phyloP scores from a whole-genome alignment of 2,329 filamentous ascomycete species.

The Cadophora luteo-olivacea region DNA sequence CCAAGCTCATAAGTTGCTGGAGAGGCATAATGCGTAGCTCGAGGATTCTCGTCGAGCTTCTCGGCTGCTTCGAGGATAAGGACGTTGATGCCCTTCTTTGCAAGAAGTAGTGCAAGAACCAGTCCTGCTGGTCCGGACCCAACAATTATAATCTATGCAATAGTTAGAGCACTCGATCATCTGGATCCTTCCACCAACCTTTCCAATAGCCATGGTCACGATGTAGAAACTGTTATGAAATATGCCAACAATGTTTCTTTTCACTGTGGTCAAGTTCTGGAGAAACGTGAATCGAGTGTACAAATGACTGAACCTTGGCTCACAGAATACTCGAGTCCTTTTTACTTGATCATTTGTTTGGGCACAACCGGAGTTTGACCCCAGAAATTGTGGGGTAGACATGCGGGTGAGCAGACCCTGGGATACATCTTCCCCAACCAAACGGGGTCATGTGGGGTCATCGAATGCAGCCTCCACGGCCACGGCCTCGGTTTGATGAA shows the following conservation, averaged over 20 bases:
- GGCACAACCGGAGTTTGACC: too few relatives aligned
- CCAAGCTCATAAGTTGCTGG: constrained; percentile 62
- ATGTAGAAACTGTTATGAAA: background rate
- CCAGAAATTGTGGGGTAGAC: background rate
- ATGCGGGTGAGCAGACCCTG: background rate
- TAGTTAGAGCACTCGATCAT: background rate
- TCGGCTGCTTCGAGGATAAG: constrained; percentile 58
- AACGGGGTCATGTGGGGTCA: background rate
- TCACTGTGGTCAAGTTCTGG: too few relatives aligned
- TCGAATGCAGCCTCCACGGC: background rate
- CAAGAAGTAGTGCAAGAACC: constrained; percentile 53
- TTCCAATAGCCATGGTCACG: background rate
- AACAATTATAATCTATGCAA: constrained; percentile 46
- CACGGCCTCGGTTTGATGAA: background rate
- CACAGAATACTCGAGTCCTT: too few relatives aligned
- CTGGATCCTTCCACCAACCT: too few relatives aligned
- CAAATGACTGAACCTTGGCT: too few relatives aligned
- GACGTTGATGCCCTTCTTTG: constrained; percentile 57
- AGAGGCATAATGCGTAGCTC: constrained; percentile 65
- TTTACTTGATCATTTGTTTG: too few relatives aligned
- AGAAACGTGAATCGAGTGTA: too few relatives aligned
- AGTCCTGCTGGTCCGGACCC: constrained; percentile 46
- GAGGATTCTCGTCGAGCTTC: constrained; percentile 63
- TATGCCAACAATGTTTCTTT: too few relatives aligned
- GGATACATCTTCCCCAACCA: background rate